Conservation (phyloP, 345 rosid species). For the Populus davidiana region DNA sequence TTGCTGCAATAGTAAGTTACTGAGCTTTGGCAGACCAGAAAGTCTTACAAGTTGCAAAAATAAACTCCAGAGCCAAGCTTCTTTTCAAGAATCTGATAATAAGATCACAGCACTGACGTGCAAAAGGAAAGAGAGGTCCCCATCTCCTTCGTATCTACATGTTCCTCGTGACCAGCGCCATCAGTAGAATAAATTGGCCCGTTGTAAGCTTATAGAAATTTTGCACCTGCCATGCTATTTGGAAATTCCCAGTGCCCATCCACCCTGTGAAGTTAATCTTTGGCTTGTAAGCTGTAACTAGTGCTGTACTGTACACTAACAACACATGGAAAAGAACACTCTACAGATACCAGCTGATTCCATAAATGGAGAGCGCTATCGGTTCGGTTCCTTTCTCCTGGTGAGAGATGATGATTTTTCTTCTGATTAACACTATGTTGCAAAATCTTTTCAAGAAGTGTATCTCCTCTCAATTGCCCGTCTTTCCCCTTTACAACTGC, state of each 20-base stretch:
- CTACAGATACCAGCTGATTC: not conserved
- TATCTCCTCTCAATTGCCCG: too few relatives aligned
- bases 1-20: not conserved
- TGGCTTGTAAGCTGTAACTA: not conserved
- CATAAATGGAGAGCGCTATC: too few relatives aligned
- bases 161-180: not conserved
- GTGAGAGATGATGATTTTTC: too few relatives aligned
- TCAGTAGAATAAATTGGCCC: not conserved
- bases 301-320: not conserved
- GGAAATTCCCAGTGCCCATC: too few relatives aligned
- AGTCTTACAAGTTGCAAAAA: not conserved
- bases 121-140: constrained; percentile 42
- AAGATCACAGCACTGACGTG: constrained; percentile 14
- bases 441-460: too few relatives aligned
- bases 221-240: too few relatives aligned
- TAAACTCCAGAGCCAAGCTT: constrained; percentile 2
- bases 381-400: too few relatives aligned
- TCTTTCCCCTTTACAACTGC: too few relatives aligned
- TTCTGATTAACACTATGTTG: too few relatives aligned
- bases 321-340: not conserved
- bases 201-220: not conserved
- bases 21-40: constrained; percentile 8
- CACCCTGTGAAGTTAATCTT: too few relatives aligned
- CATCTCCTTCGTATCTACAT: constrained; percentile 9
- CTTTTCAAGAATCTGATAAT: constrained; percentile 8